Evolutionary conservation across 768 basidiomycete genomes (phyloP).

Genomic region (Termitomyces sp.): DNA sequence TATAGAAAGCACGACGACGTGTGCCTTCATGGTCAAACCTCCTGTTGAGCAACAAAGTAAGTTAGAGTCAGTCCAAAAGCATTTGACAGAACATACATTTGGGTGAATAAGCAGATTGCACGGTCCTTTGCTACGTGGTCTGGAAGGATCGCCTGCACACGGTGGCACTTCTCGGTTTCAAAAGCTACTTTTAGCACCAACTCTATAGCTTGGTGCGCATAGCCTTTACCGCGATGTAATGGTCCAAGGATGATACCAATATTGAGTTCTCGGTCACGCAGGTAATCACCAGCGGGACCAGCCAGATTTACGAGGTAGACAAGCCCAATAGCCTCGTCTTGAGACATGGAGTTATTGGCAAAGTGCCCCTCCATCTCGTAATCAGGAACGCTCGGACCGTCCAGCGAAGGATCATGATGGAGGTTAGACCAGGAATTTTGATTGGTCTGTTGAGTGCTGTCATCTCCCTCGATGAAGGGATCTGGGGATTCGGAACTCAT

Average conservation of each 20-base stretch:
- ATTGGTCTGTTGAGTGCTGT: not conserved
- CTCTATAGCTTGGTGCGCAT: conserved; percentile 41
- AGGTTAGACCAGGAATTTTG: not conserved
- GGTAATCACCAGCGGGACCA: conserved; percentile 19
- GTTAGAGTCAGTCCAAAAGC: not conserved
- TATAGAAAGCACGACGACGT: conserved; percentile 48
- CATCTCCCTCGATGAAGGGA: not conserved
- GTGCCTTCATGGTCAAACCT: conserved; percentile 64
- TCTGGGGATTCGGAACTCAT: not conserved
- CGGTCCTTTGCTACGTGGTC: conserved; percentile 38
- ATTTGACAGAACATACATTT: conserved; percentile 21
- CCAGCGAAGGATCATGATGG: no score
- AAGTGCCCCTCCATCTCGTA: not conserved
- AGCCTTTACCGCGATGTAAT: conserved; percentile 33
- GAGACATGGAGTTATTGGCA: not conserved
- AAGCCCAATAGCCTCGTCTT: conserved; percentile 29
- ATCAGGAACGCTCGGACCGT: not conserved
- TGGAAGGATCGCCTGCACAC: conserved; percentile 48
- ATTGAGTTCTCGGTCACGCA: conserved; percentile 40
- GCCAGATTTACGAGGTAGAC: conserved; percentile 35
- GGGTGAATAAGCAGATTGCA: conserved; percentile 44
- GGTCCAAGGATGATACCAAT: conserved; percentile 49
- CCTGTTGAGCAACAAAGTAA: conserved; percentile 21
- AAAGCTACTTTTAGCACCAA: conserved; percentile 46
- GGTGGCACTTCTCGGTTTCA: conserved; percentile 36